Evolutionary conservation across 352 stramenopile species (phyloP).

Genomic region (Blastocystis sp.): DNA sequence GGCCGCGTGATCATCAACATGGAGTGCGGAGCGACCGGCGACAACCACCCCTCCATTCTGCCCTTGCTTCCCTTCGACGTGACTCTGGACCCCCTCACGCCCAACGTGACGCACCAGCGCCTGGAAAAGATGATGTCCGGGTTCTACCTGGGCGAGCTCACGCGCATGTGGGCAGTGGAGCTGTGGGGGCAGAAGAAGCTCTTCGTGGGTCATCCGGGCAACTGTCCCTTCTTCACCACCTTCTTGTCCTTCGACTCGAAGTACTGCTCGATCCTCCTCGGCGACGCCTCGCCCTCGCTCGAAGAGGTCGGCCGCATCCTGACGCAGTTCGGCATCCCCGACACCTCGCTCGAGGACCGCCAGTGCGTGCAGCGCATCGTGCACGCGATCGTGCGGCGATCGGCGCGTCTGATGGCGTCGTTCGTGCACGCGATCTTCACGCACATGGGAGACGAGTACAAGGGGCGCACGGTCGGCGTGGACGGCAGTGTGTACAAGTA

Average conservation of each 20-base stretch:
- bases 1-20: conserved; percentile 77
- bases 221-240: conserved; percentile 14
- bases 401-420: conserved; percentile 75
- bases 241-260: conserved; percentile 46
- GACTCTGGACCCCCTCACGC: conserved; percentile 72
- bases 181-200: conserved; percentile 73
- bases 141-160: conserved; percentile 77
- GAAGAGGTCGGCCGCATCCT: conserved; percentile 38
- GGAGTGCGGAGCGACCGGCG: conserved; percentile 77
- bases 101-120: conserved; percentile 76
- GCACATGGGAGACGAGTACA: conserved; percentile 63
- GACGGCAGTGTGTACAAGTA: conserved; percentile 77
- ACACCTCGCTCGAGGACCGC: conserved; percentile 74
- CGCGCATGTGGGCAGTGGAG: conserved; percentile 70
- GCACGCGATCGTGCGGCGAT: conserved; percentile 74
- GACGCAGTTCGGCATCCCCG: conserved; percentile 1
- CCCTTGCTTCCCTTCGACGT: conserved; percentile 75
- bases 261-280: conserved; percentile 47
- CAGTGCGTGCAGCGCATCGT: conserved; percentile 76
- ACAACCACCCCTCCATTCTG: conserved; percentile 58
- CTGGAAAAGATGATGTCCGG: conserved; percentile 78
- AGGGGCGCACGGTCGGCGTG: conserved; percentile 74
- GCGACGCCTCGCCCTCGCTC: background rate
- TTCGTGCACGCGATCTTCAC: conserved; percentile 75
- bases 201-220: background rate